Base-by-base conservation (phyloP, 495 filamentous ascomycete species). In the Eremomyces bilateralis region DNA sequence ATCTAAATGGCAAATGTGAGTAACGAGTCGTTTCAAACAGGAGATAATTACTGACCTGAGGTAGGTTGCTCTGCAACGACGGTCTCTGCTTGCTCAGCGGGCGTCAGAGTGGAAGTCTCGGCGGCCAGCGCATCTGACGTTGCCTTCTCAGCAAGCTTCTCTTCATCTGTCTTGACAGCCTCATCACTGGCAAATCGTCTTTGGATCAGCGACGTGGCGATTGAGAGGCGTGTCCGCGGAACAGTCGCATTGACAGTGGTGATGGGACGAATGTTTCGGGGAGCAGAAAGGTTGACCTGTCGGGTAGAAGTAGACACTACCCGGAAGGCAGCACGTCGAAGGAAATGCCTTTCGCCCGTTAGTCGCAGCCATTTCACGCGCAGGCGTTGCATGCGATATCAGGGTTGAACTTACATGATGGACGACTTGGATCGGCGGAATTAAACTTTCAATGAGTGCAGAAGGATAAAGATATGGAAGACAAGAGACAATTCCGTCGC, bases 241-340 rank as follows among this genome's bases (percentile, higher is more conserved):
- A 53, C 36, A 8, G 46, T 40, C n/a, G n/a, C n/a, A n/a, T n/a
- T 20, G 44, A 43, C 3, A 53, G 37, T 15, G 51, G 41, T 30
- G 52, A 43, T 15, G 53, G 43, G 20, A 52, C 49, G 37, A 62
- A 46, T 36, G 56, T n/a, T 53, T 10, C 55, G 62, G 21, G 61
- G 48, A 39, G 58, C 58, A 12, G 52, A 43, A 34, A 65, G 37
- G 24, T 61, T 44, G 17, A 59, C 49, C 20, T 21, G 40, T 21
- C 56, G 49, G 17, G 67, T 55, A 8, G 61, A 54, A 29, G 66
- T 56, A 28, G 63, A 53, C 40, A 66, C 54, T 12, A 43, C 44
- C 18, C 43, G 37, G 36, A 48, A 35, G n/a, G 48, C 48, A 6
- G 46, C 33, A 33, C 48, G 48, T 25, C 48, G 48, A 35, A 51